Evolutionary conservation across 106 monocot genomes (phyloP).

Genomic region (Platanthera zijinensis): DNA sequence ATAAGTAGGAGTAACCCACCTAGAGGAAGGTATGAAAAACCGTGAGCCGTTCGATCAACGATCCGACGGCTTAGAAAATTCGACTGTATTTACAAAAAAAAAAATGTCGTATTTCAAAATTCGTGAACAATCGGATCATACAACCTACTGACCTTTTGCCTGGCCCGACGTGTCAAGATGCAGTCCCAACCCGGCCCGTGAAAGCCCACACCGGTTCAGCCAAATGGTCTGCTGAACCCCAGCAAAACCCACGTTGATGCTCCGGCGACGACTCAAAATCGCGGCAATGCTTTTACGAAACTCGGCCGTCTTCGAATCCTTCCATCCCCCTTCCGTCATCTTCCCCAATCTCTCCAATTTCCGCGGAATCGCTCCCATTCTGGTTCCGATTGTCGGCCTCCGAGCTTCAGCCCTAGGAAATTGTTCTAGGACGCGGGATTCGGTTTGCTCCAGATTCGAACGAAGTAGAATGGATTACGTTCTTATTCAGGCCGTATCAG

Average conservation of each 20-base stretch:
- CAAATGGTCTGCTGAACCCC: background rate
- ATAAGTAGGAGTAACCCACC: too few species aligned
- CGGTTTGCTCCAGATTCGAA: slow-evolving; percentile 13
- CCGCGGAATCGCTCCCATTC: background rate
- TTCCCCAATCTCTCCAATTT: background rate
- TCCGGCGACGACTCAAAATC: slow-evolving; percentile 4
- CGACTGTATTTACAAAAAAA: too few species aligned
- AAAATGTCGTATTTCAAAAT: too few species aligned
- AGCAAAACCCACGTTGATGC: background rate
- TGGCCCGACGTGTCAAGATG: too few species aligned
- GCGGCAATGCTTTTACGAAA: slow-evolving; percentile 16
- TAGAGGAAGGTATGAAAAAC: too few species aligned
- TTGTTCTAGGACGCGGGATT: background rate
- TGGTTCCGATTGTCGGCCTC: background rate
- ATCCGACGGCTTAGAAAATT: too few species aligned
- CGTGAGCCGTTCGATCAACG: too few species aligned
- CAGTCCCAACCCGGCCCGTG: too few species aligned
- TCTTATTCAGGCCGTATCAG: slow-evolving; percentile 6
- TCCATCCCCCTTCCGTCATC: background rate
- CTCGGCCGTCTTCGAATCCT: background rate
- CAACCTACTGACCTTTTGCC: too few species aligned
- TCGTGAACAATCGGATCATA: too few species aligned
- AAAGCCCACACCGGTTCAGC: too few species aligned
- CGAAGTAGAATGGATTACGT: background rate
- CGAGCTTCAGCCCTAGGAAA: background rate